These are phyloP conservation scores for Cardiospermum halicacabum DNA, from an alignment of 345 rosid genomes.

Conservation along the genomic window DNA sequence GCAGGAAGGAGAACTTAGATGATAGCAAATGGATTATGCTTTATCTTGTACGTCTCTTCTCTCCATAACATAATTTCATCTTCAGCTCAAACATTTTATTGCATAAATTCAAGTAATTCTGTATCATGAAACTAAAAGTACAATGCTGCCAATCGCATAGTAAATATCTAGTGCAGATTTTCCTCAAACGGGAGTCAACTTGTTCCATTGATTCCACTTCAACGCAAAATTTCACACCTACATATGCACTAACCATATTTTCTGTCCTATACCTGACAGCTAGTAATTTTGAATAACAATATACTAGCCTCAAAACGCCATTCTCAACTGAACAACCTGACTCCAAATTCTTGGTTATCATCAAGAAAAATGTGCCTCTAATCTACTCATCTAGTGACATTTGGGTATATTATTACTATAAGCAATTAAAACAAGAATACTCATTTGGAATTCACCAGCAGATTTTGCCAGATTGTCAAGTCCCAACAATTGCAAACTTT, in stretches of 20 bases:
- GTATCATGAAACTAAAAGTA: neutral
- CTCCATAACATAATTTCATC: neutral
- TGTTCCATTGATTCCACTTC: neutral
- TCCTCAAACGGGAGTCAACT: neutral
- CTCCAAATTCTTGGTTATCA: neutral
- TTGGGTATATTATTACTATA: neutral
- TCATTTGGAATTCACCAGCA: conserved; percentile 41
- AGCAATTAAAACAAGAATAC: neutral
- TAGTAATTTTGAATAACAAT: neutral
- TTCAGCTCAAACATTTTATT: neutral
- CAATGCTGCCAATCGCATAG: neutral
- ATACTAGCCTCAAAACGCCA: neutral
- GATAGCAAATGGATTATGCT: neutral
- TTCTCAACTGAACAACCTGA: neutral
- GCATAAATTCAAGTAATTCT: neutral
- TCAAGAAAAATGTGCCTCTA: neutral
- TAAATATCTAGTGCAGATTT: neutral
- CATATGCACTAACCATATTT: neutral
- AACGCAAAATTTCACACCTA: neutral
- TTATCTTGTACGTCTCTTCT: neutral
- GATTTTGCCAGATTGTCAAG: conserved; percentile 29
- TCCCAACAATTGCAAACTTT: conserved; percentile 46
- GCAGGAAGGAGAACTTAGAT: neutral
- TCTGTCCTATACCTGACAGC: neutral
- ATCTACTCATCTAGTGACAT: neutral